Evolutionary conservation across 192 early-diverging fungal genomes (phyloP).

Genomic region (Coemansia interrupta): DNA sequence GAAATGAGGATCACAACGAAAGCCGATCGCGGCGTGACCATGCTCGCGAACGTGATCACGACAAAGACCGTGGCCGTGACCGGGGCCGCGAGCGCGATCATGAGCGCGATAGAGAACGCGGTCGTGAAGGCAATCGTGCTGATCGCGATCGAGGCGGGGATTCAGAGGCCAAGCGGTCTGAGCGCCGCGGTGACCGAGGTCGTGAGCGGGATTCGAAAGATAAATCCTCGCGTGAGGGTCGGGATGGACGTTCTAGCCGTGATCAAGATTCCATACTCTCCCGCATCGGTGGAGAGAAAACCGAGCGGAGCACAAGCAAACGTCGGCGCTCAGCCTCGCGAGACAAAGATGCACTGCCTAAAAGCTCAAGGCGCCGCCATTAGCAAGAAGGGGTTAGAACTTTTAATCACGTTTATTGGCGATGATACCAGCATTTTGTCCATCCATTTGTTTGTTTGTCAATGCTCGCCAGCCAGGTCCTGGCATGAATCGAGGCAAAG

Average conservation of each 20-base stretch:
- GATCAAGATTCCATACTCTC: conserved; percentile 2
- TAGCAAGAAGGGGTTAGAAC: not conserved
- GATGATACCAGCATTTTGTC: too few species aligned
- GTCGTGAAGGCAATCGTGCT: conserved; percentile 8
- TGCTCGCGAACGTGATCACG: conserved; percentile 16
- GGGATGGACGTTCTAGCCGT: conserved; percentile 15
- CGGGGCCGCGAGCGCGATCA: conserved; percentile 9
- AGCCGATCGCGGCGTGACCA: conserved; percentile 32
- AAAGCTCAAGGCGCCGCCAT: conserved; percentile 41
- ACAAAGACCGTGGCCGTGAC: conserved; percentile 16
- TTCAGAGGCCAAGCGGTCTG: conserved; percentile 19
- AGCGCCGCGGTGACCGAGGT: conserved; percentile 34
- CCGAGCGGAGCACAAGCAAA: conserved; percentile 29
- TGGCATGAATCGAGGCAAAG: too few species aligned
- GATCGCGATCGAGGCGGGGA: conserved; percentile 1
- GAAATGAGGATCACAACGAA: conserved; percentile 12
- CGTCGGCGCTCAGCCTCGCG: conserved; percentile 44
- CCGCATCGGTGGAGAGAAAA: conserved; percentile 14
- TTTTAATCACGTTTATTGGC: too few species aligned
- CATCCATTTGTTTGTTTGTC: not conserved
- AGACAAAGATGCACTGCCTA: conserved; percentile 28
- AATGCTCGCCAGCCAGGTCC: too few species aligned
- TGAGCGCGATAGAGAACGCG: conserved; percentile 16
- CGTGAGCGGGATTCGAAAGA: conserved; percentile 9
- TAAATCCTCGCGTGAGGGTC: not conserved